Evolutionary conservation across 2,329 filamentous ascomycete species (phyloP).

Genomic region (Catunica adiposa): DNA sequence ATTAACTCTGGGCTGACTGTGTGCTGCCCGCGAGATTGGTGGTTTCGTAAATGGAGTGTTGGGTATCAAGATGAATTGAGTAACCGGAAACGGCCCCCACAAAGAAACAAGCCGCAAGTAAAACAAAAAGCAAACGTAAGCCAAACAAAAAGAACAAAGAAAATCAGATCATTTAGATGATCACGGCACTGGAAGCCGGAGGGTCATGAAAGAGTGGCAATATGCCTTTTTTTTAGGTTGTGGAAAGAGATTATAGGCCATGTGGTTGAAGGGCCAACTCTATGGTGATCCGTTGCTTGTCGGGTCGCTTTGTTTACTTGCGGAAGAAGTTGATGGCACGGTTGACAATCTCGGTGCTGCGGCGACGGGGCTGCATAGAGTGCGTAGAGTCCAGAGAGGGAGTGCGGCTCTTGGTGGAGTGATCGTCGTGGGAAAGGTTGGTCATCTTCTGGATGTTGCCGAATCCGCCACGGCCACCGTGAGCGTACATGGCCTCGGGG

Average conservation of each 20-base stretch:
- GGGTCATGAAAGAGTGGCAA: neutral
- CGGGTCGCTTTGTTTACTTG: conserved; percentile 1
- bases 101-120: neutral
- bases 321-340: conserved; percentile 13
- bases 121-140: neutral
- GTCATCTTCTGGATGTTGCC: conserved; percentile 46
- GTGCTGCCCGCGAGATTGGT: too few species aligned
- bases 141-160: neutral
- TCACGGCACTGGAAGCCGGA: neutral
- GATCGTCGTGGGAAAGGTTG: conserved; percentile 16
- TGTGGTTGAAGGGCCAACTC: neutral
- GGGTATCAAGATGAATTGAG: neutral
- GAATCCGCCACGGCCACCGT: conserved; percentile 59
- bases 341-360: conserved; percentile 24
- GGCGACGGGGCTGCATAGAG: conserved; percentile 12
- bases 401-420: conserved; percentile 21
- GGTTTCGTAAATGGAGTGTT: neutral
- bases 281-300: neutral
- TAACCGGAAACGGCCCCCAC: neutral
- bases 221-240: neutral
- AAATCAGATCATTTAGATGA: neutral
- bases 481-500: conserved; percentile 17
- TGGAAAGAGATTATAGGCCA: neutral
- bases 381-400: conserved; percentile 16
- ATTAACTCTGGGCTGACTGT: too few species aligned